Evolutionary conservation across 345 rosid genomes (phyloP).

Genomic region (Sonneratia caseolaris): DNA sequence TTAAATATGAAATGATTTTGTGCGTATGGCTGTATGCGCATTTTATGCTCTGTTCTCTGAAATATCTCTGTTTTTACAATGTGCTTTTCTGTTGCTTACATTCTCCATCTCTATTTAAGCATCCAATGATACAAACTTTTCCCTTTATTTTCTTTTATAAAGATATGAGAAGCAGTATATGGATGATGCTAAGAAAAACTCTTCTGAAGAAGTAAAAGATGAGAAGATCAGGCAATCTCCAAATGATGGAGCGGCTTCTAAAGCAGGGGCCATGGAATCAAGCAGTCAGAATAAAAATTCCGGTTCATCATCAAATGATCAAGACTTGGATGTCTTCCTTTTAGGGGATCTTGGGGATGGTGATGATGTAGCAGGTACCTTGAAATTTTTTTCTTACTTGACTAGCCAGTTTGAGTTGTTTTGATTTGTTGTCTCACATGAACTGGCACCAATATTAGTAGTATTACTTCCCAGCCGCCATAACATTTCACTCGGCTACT

Average conservation of each 20-base stretch:
- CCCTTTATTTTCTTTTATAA: conserved; percentile 6
- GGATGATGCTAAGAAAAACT: conserved; percentile 25
- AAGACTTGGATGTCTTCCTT: conserved; percentile 56
- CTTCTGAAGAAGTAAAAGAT: conserved; percentile 22
- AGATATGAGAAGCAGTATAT: conserved; percentile 42
- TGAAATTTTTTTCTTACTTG: neutral
- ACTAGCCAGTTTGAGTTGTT: too few species aligned
- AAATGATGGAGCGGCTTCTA: conserved; percentile 15
- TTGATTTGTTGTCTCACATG: too few species aligned
- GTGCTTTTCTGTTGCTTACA: neutral
- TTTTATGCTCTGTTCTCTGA: too few species aligned
- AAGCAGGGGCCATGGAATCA: conserved; percentile 18
- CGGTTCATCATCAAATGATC: conserved; percentile 23
- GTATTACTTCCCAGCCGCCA: neutral
- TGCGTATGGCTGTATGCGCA: too few species aligned
- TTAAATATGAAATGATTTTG: neutral
- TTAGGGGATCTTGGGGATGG: conserved; percentile 49
- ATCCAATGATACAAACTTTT: neutral
- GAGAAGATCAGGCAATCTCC: conserved; percentile 18
- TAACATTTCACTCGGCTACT: neutral
- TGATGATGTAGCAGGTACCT: conserved; percentile 44
- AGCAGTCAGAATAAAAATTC: conserved; percentile 24
- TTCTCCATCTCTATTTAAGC: neutral
- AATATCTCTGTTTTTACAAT: neutral
- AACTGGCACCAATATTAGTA: too few species aligned